Base-by-base conservation (phyloP, 352 stramenopile genomes). In the Halophytophthora batemanensis region DNA sequence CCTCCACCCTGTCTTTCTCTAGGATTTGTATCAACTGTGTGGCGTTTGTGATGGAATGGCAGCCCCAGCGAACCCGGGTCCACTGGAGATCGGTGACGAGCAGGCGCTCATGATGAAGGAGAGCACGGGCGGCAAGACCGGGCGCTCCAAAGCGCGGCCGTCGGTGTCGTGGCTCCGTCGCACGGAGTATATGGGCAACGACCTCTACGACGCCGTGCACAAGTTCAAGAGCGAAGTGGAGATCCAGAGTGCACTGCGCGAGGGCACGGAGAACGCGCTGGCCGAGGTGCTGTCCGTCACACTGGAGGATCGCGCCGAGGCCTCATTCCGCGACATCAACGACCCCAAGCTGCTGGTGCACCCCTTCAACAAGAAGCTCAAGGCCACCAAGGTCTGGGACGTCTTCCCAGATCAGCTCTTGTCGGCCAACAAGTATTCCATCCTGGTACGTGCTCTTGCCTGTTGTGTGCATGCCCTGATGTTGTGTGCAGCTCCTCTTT, bases 191-290 rank as follows among this genome's bases (percentile, higher is more conserved):
- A 91, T 93, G 78, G 83, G 81, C 53, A 93, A 79, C 43, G 83
- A 93, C 62, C 55, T 93, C 50, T 92, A 87, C 53, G 81, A 93
- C 35, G 77, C 77, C 2, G 82, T 90, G 49, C 83, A 93, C 67
- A 89, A 90, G 56, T 93, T 93, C 58, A 90, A 90, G 57, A 93
- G 81, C 53, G 83, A 93, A 45, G 76, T 83, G 25, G 83, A 93
- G 57, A 86, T 93, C 50, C 83, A 93, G 59, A 89, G 67, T 25
- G 81, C 78, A 34, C 61, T 93, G 39, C 81, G 83, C 29, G 79
- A 93, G 69, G 79, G 79, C 45, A 93, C 81, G 10, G 81, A 93
- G 51, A 90, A 76, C 22, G 82, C 82, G 13, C 59, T 93, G 44
- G 81, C 79, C 11, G 79, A 92, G 48, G 79, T 89, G 19, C 66